Conservation (phyloP, 2,329 filamentous ascomycete genomes). For the Arthroderma uncinatum region DNA sequence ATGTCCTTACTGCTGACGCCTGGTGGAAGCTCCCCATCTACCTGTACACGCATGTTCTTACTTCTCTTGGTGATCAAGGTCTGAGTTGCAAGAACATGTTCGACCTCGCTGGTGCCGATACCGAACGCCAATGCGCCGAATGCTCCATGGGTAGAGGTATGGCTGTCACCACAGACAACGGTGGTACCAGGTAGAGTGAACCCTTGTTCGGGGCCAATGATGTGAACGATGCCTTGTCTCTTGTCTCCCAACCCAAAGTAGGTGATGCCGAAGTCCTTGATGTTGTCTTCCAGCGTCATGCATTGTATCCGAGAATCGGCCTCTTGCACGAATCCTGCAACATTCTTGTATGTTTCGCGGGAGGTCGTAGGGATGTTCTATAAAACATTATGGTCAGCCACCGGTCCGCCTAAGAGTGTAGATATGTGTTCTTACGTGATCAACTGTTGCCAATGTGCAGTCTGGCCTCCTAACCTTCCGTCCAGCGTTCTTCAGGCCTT, state of each 20-base stretch:
- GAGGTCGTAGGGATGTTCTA: slow-evolving; percentile 90
- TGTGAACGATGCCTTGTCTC: slow-evolving; percentile 95
- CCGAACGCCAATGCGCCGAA: slow-evolving; percentile 92
- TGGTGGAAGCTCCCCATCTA: slow-evolving; percentile 77
- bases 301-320: slow-evolving; percentile 89
- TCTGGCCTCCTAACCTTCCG: slow-evolving; percentile 85
- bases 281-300: slow-evolving; percentile 91
- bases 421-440: slow-evolving; percentile 57
- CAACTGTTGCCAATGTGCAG: slow-evolving; percentile 90
- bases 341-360: slow-evolving; percentile 85
- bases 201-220: slow-evolving; percentile 96
- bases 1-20: slow-evolving; percentile 96
- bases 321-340: slow-evolving; percentile 87
- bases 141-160: slow-evolving; percentile 94
- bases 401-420: background rate
- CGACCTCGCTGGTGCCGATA: slow-evolving; percentile 95
- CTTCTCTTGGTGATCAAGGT: slow-evolving; percentile 87
- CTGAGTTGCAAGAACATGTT: slow-evolving; percentile 95
- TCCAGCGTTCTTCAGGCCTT: slow-evolving; percentile 80
- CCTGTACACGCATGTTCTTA: slow-evolving; percentile 97
- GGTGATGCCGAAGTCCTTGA: slow-evolving; percentile 90
- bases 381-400: background rate
- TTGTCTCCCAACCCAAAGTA: slow-evolving; percentile 96
- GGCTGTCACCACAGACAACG: slow-evolving; percentile 93
- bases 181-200: slow-evolving; percentile 97